A percentile compares a stretch with the other conserved stretches of the same genome.
phyloP scores from a whole-genome alignment of 2,329 filamentous ascomycete species.

The Bipolaris oryzae region DNA sequence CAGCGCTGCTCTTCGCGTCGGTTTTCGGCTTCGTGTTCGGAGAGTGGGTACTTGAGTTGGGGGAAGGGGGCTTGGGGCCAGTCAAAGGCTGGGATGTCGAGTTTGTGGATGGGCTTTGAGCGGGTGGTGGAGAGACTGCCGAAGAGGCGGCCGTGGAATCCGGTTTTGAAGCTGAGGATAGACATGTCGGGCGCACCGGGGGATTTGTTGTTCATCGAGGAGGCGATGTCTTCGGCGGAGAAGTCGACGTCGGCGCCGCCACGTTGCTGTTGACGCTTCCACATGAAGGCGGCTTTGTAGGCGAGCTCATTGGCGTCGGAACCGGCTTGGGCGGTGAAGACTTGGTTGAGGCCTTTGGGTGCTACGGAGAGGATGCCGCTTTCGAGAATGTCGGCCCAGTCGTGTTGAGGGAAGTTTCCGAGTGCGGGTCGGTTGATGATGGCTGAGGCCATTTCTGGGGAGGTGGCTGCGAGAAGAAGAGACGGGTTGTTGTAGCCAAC shows the following conservation, averaged over 20 bases:
- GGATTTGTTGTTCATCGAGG: slow-evolving; percentile 79
- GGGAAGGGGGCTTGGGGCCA: slow-evolving; percentile 94
- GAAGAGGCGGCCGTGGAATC: slow-evolving; percentile 90
- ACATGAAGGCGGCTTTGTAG: slow-evolving; percentile 97
- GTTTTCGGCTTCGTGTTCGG: slow-evolving; percentile 80
- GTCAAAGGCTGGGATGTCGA: slow-evolving; percentile 93
- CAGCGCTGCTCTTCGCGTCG: slow-evolving; percentile 79
- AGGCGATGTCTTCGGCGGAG: slow-evolving; percentile 74
- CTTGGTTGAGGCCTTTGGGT: slow-evolving; percentile 81
- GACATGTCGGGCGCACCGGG: slow-evolving; percentile 80
- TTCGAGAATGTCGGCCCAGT: slow-evolving; percentile 81
- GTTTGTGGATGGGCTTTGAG: slow-evolving; percentile 92
- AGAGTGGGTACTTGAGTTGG: slow-evolving; percentile 81
- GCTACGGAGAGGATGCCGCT: slow-evolving; percentile 81
- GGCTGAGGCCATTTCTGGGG: slow-evolving; percentile 77
- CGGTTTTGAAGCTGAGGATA: slow-evolving; percentile 86
- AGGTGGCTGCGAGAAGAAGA: slow-evolving; percentile 71
- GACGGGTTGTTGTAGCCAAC: slow-evolving; percentile 90
- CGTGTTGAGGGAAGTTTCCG: slow-evolving; percentile 86
- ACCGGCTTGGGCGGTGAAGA: slow-evolving; percentile 87
- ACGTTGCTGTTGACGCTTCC: slow-evolving; percentile 79
- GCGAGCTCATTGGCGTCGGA: slow-evolving; percentile 94
- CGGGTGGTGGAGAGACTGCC: slow-evolving; percentile 86
- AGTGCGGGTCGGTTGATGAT: slow-evolving; percentile 88
- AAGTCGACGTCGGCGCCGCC: slow-evolving; percentile 80